These are phyloP conservation scores for Stentor coeruleus DNA, from an alignment of 73 alveolate species.

Conservation along the genomic window DNA sequence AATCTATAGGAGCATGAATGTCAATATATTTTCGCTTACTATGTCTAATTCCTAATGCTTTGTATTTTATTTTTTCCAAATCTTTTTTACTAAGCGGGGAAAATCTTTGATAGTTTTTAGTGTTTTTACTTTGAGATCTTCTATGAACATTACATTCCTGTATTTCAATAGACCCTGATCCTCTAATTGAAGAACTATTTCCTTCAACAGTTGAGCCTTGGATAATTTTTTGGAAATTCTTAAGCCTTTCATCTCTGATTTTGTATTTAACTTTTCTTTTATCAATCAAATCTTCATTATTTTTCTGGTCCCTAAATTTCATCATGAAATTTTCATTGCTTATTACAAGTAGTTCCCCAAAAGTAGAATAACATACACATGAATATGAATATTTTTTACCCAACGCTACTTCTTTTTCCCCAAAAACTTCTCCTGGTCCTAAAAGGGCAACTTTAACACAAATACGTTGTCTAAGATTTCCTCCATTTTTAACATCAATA, in stretches of 20 bases:
- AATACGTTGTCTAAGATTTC: not conserved
- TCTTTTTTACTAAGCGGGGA: not conserved
- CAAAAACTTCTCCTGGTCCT: conserved; percentile 10
- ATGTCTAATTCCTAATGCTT: not conserved
- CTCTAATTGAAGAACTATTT: no score
- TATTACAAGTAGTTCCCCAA: not conserved
- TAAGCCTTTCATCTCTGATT: not conserved
- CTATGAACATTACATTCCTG: no score
- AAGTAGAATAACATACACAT: not conserved
- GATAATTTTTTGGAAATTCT: not conserved
- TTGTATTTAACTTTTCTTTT: not conserved
- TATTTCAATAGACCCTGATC: no score
- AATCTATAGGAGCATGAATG: not conserved
- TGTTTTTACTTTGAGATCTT: no score
- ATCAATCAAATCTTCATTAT: not conserved
- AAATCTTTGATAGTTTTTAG: no score
- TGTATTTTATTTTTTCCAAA: not conserved
- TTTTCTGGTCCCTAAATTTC: no score
- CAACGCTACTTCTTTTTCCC: conserved; percentile 6
- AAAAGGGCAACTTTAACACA: conserved; percentile 24
- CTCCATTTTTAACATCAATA: not conserved
- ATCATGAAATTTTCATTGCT: not conserved
- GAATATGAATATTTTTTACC: no score
- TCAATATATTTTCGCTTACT: not conserved
- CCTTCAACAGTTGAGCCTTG: no score